Percentiles rank a stretch among this genome's conserved stretches.
These are phyloP conservation scores for Pichia manshurica DNA, from an alignment of 805 yeast genomes.

Conservation along the genomic window DNA sequence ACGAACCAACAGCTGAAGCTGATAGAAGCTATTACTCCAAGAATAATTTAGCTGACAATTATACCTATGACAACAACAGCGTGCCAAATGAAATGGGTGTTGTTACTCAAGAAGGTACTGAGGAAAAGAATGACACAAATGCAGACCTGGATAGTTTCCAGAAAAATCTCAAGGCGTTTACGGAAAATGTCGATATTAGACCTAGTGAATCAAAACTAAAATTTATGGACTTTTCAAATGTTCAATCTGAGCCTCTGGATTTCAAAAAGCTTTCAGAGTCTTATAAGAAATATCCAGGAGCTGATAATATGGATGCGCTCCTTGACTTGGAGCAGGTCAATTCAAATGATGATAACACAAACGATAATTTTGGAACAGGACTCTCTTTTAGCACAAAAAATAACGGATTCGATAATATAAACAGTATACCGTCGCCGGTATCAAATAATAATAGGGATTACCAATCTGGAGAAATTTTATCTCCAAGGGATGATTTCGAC, in stretches of 20 bases:
- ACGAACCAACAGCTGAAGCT: slow-evolving; percentile 4
- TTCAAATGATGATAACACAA: neutral
- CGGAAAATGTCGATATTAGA: neutral
- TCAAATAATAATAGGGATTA: neutral
- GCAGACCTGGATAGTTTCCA: neutral
- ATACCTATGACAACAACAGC: neutral
- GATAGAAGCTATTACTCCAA: neutral
- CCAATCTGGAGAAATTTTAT: neutral
- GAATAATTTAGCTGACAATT: neutral
- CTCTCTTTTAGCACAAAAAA: neutral
- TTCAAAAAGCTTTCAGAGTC: slow-evolving; percentile 9
- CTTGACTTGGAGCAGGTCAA: neutral
- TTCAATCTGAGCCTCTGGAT: slow-evolving; percentile 6
- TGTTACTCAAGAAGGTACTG: neutral
- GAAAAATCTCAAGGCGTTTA: slow-evolving; percentile 6
- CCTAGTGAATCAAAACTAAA: slow-evolving; percentile 5
- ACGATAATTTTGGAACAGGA: neutral
- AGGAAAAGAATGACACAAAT: neutral
- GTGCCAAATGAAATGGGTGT: no score
- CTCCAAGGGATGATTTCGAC: neutral
- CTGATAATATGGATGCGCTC: neutral
- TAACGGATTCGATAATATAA: neutral
- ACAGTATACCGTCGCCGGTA: neutral
- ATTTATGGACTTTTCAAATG: slow-evolving; percentile 11
- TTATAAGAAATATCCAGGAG: neutral